phyloP scores from a whole-genome alignment of 257 asterid species.

The Plantago elongata region DNA sequence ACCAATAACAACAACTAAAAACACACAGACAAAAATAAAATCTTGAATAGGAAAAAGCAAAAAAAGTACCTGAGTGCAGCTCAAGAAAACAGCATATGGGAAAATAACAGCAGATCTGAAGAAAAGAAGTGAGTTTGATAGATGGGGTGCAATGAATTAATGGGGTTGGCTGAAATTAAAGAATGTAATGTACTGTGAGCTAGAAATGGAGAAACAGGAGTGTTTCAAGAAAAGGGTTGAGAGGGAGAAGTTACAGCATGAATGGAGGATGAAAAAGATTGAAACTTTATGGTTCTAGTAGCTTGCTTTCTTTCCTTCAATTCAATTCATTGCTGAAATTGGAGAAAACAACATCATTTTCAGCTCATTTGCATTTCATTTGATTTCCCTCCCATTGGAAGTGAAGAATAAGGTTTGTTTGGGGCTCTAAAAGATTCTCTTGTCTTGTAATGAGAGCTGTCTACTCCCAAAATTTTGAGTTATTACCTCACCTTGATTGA shows the following conservation, averaged over 20 bases:
- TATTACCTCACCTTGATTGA: no score
- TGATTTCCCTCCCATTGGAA: conserved; percentile 21
- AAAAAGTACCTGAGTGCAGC: no score
- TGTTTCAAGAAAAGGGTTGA: conserved; percentile 7
- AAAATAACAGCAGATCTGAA: conserved; percentile 31
- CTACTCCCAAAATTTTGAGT: background rate
- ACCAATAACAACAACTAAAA: no score
- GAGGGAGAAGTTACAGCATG: conserved; percentile 9
- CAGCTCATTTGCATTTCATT: conserved; percentile 1
- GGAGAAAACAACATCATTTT: conserved; percentile 13
- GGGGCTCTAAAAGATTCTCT: conserved; percentile 22
- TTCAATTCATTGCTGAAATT: conserved; percentile 16
- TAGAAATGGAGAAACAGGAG: conserved; percentile 10
- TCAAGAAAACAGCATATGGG: conserved; percentile 7
- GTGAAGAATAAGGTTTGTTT: background rate
- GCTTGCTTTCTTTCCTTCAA: no score
- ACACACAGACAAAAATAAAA: no score
- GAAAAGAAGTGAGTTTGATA: background rate
- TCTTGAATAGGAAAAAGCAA: no score
- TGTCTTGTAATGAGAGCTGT: conserved; percentile 12
- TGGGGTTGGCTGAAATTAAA: conserved; percentile 30
- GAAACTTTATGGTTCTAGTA: background rate
- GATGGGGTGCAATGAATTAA: conserved; percentile 20
- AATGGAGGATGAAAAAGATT: conserved; percentile 18
- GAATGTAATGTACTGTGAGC: conserved; percentile 16